Evolutionary conservation across 805 yeast genomes (phyloP).

Genomic region (Candida gorgasii): DNA sequence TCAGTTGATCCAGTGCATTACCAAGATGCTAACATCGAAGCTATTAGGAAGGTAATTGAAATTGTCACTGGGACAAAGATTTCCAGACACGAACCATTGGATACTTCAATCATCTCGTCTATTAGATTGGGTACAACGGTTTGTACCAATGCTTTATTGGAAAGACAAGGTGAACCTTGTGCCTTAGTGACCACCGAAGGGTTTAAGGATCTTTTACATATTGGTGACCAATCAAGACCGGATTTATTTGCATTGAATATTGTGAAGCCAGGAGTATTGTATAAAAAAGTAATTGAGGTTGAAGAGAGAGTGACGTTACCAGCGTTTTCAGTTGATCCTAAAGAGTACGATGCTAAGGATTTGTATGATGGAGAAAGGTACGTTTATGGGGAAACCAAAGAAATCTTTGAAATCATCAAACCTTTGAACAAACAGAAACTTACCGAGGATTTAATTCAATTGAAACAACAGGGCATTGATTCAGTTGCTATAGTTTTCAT

Average conservation of each 20-base stretch:
- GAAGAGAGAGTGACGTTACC: constrained; percentile 24
- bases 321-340: constrained; percentile 20
- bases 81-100: constrained; percentile 19
- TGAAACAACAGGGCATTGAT: constrained; percentile 60
- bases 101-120: constrained; percentile 19
- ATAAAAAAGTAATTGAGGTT: constrained; percentile 19
- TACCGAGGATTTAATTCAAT: constrained; percentile 37
- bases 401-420: constrained; percentile 60
- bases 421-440: constrained; percentile 50
- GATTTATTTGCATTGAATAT: constrained; percentile 22
- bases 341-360: constrained; percentile 19
- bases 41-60: constrained; percentile 76
- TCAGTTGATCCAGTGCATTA: constrained; percentile 88
- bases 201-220: constrained; percentile 21
- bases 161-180: constrained; percentile 22
- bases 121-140: constrained; percentile 33
- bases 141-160: constrained; percentile 25
- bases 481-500: constrained; percentile 73
- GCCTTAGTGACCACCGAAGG: constrained; percentile 24
- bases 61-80: constrained; percentile 50
- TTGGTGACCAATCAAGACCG: constrained; percentile 25
- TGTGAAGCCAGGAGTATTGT: constrained; percentile 20
- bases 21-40: constrained; percentile 86
- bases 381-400: constrained; percentile 66
- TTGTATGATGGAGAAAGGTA: constrained; percentile 30